Evolutionary conservation across 2,329 filamentous ascomycete species (phyloP).

Genomic region (Colletotrichum limetticola): DNA sequence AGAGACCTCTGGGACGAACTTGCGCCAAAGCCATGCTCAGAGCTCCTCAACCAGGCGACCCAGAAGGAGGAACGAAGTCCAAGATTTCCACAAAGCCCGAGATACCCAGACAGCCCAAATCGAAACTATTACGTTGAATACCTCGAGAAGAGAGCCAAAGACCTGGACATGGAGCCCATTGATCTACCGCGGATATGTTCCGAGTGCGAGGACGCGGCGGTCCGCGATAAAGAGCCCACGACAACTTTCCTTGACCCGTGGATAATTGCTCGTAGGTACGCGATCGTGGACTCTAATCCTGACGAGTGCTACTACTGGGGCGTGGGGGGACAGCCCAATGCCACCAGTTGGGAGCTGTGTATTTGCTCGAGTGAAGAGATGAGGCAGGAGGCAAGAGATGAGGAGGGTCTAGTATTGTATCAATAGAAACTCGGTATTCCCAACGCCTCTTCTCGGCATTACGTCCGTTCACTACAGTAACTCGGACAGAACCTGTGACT

Average conservation of each 20-base stretch:
- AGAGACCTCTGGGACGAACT: constrained; percentile 1
- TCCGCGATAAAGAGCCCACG: constrained; percentile 8
- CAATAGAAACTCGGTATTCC: too few species aligned
- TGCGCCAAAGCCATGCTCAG: background rate
- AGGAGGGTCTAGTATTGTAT: background rate
- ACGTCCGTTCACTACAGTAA: too few species aligned
- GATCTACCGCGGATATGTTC: background rate
- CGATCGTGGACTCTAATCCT: background rate
- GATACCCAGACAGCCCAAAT: background rate
- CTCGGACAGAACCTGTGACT: too few species aligned
- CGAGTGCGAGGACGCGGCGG: constrained; percentile 2
- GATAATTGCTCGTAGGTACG: background rate
- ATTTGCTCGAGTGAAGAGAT: constrained; percentile 16
- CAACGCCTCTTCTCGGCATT: too few species aligned
- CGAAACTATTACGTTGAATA: constrained; percentile 9
- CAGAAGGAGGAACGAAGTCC: background rate
- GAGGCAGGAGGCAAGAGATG: background rate
- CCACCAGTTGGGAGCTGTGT: constrained; percentile 2
- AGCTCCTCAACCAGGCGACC: constrained; percentile 3
- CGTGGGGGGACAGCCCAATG: background rate
- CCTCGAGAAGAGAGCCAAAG: background rate
- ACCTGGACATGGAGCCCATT: background rate
- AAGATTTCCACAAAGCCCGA: too few species aligned
- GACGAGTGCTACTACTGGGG: background rate
- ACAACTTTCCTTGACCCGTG: background rate